These are phyloP conservation scores for Mycosarcoma mackinlayi DNA, from an alignment of 1,284 basidiomycete species.

Conservation along the genomic window DNA sequence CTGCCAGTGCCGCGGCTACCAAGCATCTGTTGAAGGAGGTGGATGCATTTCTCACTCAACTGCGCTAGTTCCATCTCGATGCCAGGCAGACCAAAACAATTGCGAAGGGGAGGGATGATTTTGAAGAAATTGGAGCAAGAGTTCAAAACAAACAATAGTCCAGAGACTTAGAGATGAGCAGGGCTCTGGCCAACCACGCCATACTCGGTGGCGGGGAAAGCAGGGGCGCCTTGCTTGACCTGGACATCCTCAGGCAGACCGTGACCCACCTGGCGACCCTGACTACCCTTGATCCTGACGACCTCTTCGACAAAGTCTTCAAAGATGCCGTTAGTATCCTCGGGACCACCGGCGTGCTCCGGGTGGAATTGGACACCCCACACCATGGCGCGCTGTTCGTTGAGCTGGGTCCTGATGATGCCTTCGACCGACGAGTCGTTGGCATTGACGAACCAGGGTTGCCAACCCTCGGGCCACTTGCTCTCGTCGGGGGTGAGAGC, in stretches of 20 bases:
- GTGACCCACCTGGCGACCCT: slow-evolving; percentile 28
- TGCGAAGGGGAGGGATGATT: background rate
- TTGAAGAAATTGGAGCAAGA: slow-evolving; percentile 1
- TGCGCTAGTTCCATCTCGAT: background rate
- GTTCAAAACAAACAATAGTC: background rate
- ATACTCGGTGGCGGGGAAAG: slow-evolving; percentile 39
- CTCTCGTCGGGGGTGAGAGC: slow-evolving; percentile 58
- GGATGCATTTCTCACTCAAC: slow-evolving; percentile 16
- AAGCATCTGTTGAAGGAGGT: slow-evolving; percentile 37
- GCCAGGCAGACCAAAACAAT: background rate
- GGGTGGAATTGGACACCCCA: slow-evolving; percentile 68
- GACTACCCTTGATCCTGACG: slow-evolving; percentile 52
- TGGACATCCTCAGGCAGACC: slow-evolving; percentile 31
- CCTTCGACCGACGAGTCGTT: slow-evolving; percentile 67
- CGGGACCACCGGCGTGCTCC: slow-evolving; percentile 66
- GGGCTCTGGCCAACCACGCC: slow-evolving; percentile 41
- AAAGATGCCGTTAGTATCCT: slow-evolving; percentile 66
- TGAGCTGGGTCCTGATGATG: slow-evolving; percentile 56
- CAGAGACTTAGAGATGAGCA: slow-evolving; percentile 23
- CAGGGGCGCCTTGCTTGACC: slow-evolving; percentile 36
- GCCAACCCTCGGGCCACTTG: slow-evolving; percentile 65
- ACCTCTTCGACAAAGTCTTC: slow-evolving; percentile 66
- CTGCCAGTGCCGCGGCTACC: slow-evolving; percentile 40
- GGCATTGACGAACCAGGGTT: slow-evolving; percentile 67
- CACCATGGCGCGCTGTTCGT: slow-evolving; percentile 52